These are phyloP conservation scores for Exobasidium rhododendri DNA, from an alignment of 1,284 basidiomycete species.

Conservation along the genomic window DNA sequence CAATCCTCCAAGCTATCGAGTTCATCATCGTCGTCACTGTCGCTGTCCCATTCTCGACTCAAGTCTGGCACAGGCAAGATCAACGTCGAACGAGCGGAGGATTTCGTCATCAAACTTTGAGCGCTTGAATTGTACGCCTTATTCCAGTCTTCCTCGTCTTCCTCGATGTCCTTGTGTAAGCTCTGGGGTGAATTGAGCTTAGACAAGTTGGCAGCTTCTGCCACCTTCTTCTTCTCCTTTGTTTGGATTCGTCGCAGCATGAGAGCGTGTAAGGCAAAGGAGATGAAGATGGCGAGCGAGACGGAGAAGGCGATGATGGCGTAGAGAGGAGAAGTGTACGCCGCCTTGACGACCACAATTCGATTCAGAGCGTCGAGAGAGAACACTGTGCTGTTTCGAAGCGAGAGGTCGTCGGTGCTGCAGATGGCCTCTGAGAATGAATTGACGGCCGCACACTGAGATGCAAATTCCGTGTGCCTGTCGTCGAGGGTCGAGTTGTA, in stretches of 20 bases:
- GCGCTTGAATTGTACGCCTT: not conserved
- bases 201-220: not conserved
- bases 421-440: constrained; percentile 23
- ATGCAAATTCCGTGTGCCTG: constrained; percentile 30
- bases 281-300: constrained; percentile 31
- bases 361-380: constrained; percentile 21
- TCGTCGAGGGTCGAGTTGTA: constrained; percentile 44
- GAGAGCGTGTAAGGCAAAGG: constrained; percentile 32
- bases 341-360: constrained; percentile 8
- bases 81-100: not conserved
- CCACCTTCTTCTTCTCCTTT: constrained; percentile 3
- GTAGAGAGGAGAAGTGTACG: constrained; percentile 26
- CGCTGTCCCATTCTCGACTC: constrained; percentile 5
- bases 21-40: constrained; percentile 4
- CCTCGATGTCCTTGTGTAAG: not conserved
- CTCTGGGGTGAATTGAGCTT: too few species aligned
- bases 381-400: constrained; percentile 39
- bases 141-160: not conserved
- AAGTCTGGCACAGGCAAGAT: not conserved
- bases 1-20: not conserved
- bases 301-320: constrained; percentile 25
- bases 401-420: constrained; percentile 39
- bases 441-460: constrained; percentile 24
- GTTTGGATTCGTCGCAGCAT: not conserved
- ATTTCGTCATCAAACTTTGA: not conserved